Evolutionary conservation across 1,139 yeast genomes (phyloP), one percentile per base, ranked within the genome.

Genomic region (Wickerhamomyces sp.): DNA sequence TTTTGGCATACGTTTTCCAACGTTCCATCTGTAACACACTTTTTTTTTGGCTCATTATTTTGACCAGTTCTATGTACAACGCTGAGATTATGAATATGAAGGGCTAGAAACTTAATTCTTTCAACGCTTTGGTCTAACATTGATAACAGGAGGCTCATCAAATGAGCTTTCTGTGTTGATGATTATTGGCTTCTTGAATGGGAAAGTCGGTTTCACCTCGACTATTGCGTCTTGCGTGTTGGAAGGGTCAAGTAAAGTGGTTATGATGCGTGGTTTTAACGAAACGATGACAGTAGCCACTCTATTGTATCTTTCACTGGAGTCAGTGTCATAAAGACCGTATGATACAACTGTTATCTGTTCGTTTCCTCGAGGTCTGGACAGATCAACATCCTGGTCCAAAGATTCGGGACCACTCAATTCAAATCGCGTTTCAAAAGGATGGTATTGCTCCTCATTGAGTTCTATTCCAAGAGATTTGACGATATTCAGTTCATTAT

Each of bases 71-170:
- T n/a, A n/a, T n/a, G n/a, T n/a, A n/a, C n/a, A n/a, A n/a, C n/a
- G n/a, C n/a, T n/a, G n/a, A n/a, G n/a, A n/a, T n/a, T n/a, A n/a
- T n/a, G n/a, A n/a, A n/a, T n/a, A n/a, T n/a, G n/a, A n/a, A n/a
- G n/a, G n/a, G n/a, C n/a, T n/a, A n/a, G n/a, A n/a, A n/a, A n/a
- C n/a, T n/a, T n/a, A n/a, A n/a, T n/a, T n/a, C n/a, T n/a, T n/a
- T n/a, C n/a, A n/a, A n/a, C 18, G 63, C 59, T 42, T 60, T 41
- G 44, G 61, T 49, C 43, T 61, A 31, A 64, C 54, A 35, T 58
- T 49, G n/a, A 47, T 41, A 37, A 45, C 37, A 25, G 55, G 44
- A 4, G 49, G 44, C 17, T 47, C 25, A 24, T 39, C 7, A 55
- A 37, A 41, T 21, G 39, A 33, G 7, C 39, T 52, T 5, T 57